Percentiles rank a stretch among this genome's conserved stretches.
Conservation (phyloP, 169 alveolate genomes). For the Plasmodium chabaudi region DNA sequence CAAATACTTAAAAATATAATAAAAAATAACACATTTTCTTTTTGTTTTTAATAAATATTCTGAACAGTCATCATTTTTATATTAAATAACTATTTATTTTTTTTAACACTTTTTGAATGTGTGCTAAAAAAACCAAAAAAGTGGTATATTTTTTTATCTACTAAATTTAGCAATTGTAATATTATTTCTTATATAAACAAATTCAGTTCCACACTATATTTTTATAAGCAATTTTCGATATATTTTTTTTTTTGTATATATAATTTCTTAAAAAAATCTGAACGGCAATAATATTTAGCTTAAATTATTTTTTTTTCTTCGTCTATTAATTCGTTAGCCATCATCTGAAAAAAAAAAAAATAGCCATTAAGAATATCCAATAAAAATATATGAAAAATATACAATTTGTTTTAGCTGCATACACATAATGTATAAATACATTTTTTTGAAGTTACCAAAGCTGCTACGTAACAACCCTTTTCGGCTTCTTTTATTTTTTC, state of each 20-base stretch:
- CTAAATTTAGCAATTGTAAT: slow-evolving; percentile 13
- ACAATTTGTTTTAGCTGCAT: neutral
- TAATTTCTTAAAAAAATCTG: slow-evolving; percentile 59
- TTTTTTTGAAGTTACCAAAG: slow-evolving; percentile 39
- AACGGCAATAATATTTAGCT: slow-evolving; percentile 45
- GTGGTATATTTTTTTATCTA: neutral
- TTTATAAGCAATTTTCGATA: slow-evolving; percentile 9
- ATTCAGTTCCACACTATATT: neutral
- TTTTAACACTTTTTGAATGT: slow-evolving; percentile 23
- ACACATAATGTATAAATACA: slow-evolving; percentile 16
- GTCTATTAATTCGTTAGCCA: slow-evolving; percentile 72
- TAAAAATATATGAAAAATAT: neutral
- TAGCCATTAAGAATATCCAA: slow-evolving; percentile 2
- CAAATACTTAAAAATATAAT: slow-evolving; percentile 6
- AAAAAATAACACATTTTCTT: slow-evolving; percentile 7
- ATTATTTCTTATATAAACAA: slow-evolving; percentile 18
- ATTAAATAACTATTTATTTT: slow-evolving; percentile 14
- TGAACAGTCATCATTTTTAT: slow-evolving; percentile 46
- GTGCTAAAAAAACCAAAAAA: slow-evolving; percentile 41
- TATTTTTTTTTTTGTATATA: slow-evolving; percentile 45
- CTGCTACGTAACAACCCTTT: slow-evolving; percentile 65
- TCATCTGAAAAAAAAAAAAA: slow-evolving; percentile 49
- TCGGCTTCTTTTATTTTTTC: slow-evolving; percentile 73
- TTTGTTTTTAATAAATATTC: slow-evolving; percentile 11
- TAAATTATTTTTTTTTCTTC: slow-evolving; percentile 59